These are phyloP conservation scores for Dactylella cylindrospora DNA, from an alignment of 2,329 filamentous ascomycete genomes.

Conservation along the genomic window DNA sequence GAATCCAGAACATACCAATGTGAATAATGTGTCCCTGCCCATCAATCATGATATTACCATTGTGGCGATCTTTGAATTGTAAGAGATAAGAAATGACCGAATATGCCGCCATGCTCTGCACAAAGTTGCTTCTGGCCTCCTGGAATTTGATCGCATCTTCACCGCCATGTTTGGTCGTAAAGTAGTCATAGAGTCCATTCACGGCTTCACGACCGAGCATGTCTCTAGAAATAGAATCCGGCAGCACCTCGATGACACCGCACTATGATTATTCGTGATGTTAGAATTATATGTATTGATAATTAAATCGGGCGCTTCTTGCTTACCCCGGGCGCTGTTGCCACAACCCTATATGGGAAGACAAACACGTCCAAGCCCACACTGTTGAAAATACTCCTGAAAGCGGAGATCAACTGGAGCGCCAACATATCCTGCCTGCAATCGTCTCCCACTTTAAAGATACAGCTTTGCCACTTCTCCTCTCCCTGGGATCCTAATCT, in stretches of 20 bases:
- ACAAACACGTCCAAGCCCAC: slow-evolving; percentile 96
- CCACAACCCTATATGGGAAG: slow-evolving; percentile 94
- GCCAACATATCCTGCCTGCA: slow-evolving; percentile 96
- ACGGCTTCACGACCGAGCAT: slow-evolving; percentile 98
- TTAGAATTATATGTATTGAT: too few relatives aligned
- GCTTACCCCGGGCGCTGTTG: slow-evolving; percentile 75
- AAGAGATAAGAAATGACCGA: slow-evolving; percentile 93
- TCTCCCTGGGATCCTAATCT: slow-evolving; percentile 60
- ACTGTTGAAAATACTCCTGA: slow-evolving; percentile 93
- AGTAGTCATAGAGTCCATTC: slow-evolving; percentile 98
- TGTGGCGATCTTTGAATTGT: slow-evolving; percentile 99
- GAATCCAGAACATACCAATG: slow-evolving; percentile 58
- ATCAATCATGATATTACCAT: slow-evolving; percentile 99
- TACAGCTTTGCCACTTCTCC: slow-evolving; percentile 98
- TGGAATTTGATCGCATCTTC: slow-evolving; percentile 95
- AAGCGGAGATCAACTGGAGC: slow-evolving; percentile 95
- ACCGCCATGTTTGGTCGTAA: slow-evolving; percentile 93
- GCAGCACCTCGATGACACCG: slow-evolving; percentile 95
- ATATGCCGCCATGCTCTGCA: slow-evolving; percentile 99
- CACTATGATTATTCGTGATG: slow-evolving; percentile 57
- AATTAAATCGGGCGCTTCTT: too few relatives aligned
- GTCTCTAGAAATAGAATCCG: slow-evolving; percentile 95
- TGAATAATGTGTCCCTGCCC: slow-evolving; percentile 95
- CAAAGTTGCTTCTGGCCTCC: slow-evolving; percentile 77
- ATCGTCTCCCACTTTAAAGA: slow-evolving; percentile 99